These are phyloP conservation scores for Baeospora myosura DNA, from an alignment of 1,284 basidiomycete species.

Conservation along the genomic window DNA sequence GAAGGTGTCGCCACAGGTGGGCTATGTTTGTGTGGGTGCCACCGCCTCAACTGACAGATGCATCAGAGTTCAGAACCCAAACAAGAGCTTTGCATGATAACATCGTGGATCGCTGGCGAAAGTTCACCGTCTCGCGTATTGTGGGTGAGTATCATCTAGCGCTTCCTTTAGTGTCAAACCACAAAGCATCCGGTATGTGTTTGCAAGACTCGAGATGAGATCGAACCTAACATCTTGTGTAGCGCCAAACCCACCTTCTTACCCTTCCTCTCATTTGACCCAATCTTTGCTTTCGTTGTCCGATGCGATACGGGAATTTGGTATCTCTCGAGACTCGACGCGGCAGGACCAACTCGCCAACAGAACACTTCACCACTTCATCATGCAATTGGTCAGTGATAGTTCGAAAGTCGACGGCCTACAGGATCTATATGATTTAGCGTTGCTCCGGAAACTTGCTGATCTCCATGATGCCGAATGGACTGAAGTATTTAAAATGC, in stretches of 20 bases:
- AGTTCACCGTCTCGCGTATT: conserved; percentile 28
- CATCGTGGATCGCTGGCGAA: conserved; percentile 45
- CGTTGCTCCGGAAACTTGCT: conserved; percentile 40
- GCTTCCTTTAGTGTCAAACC: conserved; percentile 12
- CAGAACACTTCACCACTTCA: conserved; percentile 35
- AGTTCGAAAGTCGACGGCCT: conserved; percentile 19
- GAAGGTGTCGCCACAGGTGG: conserved; percentile 30
- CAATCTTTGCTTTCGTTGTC: conserved; percentile 50
- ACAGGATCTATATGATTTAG: conserved; percentile 38
- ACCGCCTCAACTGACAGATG: conserved; percentile 4
- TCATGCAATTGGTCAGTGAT: conserved; percentile 25
- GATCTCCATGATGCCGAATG: conserved; percentile 30
- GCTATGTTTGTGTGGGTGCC: conserved; percentile 9
- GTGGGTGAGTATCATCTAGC: conserved; percentile 20
- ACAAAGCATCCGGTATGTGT: conserved; percentile 13
- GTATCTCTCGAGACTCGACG: conserved; percentile 30
- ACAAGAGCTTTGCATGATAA: conserved; percentile 31
- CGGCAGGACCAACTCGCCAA: conserved; percentile 28
- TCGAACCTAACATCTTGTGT: background rate
- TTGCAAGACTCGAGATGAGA: background rate
- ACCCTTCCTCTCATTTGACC: conserved; percentile 48
- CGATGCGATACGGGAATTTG: conserved; percentile 45
- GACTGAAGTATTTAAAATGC: conserved; percentile 20
- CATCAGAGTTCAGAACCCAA: conserved; percentile 37
- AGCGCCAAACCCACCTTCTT: conserved; percentile 20